Percentiles rank a stretch among this genome's conserved stretches.
These are phyloP conservation scores for Iris macrosiphon DNA, from an alignment of 106 monocot species.

Conservation along the genomic window DNA sequence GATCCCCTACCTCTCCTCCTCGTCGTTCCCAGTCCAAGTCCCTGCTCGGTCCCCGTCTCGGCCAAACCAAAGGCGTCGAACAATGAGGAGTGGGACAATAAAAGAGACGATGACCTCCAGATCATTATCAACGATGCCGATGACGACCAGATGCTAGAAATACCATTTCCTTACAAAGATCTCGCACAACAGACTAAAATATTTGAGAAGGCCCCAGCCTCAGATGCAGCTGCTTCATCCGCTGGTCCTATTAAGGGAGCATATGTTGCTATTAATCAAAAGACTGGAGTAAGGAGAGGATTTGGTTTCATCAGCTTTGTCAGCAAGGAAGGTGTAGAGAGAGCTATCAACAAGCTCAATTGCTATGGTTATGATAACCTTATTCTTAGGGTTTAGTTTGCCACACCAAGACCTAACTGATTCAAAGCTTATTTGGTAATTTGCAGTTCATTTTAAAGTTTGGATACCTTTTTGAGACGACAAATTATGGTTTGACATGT, in stretches of 20 bases:
- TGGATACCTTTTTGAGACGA: no score
- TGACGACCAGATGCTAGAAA: no score
- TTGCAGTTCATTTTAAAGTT: no score
- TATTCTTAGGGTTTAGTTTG: conserved; percentile 89
- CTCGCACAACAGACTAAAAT: conserved; percentile 40
- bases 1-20: no score
- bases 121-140: no score
- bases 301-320: conserved; percentile 93
- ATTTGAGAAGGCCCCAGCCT: conserved; percentile 38
- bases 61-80: no score
- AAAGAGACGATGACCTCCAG: no score
- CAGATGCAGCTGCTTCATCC: conserved; percentile 18
- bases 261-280: conserved; percentile 87
- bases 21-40: no score
- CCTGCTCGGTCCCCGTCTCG: no score
- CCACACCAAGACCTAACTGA: conserved; percentile 70
- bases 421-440: no score
- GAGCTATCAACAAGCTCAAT: conserved; percentile 88
- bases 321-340: conserved; percentile 76
- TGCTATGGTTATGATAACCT: conserved; percentile 96
- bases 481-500: no score
- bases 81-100: no score
- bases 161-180: conserved; percentile 91
- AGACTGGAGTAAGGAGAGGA: conserved; percentile 75
- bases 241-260: conserved; percentile 27